Conservation (phyloP, 371 early-diverging fungal species). For the Choanephora cucurbitarum region DNA sequence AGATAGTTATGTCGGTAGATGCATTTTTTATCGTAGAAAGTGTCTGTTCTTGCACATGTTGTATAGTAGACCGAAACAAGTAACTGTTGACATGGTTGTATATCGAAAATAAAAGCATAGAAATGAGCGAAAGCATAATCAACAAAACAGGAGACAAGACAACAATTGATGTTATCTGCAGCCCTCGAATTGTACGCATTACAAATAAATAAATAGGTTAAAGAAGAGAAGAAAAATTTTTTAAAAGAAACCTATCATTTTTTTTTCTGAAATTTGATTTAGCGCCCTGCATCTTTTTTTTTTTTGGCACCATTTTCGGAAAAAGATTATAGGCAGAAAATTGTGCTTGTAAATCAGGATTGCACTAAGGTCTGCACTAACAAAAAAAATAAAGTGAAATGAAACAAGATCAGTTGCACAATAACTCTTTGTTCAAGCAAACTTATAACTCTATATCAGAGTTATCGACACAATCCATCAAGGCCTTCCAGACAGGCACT, state of each 20-base stretch:
- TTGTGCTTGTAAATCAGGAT: too few species aligned
- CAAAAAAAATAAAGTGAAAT: too few species aligned
- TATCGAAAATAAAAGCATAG: constrained; percentile 8
- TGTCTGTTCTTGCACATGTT: constrained; percentile 9
- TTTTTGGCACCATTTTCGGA: neutral
- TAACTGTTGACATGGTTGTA: constrained; percentile 10
- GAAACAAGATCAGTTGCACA: too few species aligned
- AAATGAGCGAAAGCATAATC: constrained; percentile 14
- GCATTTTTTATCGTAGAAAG: constrained; percentile 1
- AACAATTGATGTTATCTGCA: constrained; percentile 16
- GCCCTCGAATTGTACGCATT: constrained; percentile 18
- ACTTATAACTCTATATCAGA: too few species aligned
- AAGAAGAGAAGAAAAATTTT: constrained; percentile 1
- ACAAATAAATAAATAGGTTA: constrained; percentile 1
- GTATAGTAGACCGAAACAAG: constrained; percentile 6
- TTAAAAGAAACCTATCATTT: neutral
- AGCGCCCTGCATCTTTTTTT: neutral
- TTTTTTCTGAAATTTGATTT: neutral
- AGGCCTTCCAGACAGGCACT: too few species aligned
- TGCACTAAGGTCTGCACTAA: too few species aligned
- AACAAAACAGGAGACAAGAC: constrained; percentile 15
- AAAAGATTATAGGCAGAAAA: too few species aligned
- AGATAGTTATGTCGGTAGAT: constrained; percentile 5
- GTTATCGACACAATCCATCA: too few species aligned
- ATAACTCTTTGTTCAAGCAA: too few species aligned